A percentile compares a stretch with the other conserved stretches of the same genome.
Evolutionary conservation across 2,329 filamentous ascomycete genomes (phyloP).

Genomic region (Fusarium domesticum): DNA sequence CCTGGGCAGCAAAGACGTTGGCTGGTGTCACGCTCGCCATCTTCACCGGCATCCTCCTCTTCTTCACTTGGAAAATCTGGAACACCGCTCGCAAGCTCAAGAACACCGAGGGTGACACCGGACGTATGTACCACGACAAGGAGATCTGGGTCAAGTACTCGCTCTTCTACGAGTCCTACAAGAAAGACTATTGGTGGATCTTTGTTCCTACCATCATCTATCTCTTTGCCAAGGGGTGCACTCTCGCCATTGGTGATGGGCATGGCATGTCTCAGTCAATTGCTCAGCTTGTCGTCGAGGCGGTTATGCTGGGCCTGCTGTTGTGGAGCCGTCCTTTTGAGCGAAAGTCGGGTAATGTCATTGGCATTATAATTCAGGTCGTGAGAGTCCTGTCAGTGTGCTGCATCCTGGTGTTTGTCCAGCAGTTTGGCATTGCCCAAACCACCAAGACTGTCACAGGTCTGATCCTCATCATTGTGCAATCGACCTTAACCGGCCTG

Average conservation of each 20-base stretch:
- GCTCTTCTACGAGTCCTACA: conserved; percentile 95
- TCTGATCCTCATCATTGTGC: conserved; percentile 88
- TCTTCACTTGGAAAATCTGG: conserved; percentile 84
- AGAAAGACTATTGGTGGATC: conserved; percentile 94
- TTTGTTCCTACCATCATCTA: conserved; percentile 89
- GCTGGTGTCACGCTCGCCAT: conserved; percentile 76
- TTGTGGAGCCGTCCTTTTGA: conserved; percentile 85
- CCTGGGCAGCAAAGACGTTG: conserved; percentile 83
- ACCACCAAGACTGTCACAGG: conserved; percentile 94
- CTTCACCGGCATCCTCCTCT: conserved; percentile 78
- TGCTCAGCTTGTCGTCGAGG: conserved; percentile 78
- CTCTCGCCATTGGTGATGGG: conserved; percentile 81
- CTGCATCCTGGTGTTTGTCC: conserved; percentile 89
- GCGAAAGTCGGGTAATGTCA: conserved; percentile 81
- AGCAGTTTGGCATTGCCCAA: conserved; percentile 84
- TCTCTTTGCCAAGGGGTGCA: conserved; percentile 82
- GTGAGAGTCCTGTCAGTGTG: conserved; percentile 85
- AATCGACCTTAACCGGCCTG: conserved; percentile 76
- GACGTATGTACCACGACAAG: conserved; percentile 81
- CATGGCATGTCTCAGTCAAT: conserved; percentile 79
- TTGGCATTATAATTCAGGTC: conserved; percentile 88
- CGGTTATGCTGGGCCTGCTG: conserved; percentile 72
- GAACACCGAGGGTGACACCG: conserved; percentile 68
- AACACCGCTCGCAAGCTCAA: conserved; percentile 71
- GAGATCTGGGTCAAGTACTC: conserved; percentile 92